Evolutionary conservation across 495 filamentous ascomycete genomes (phyloP).

Genomic region (Podospora tetraspora): DNA sequence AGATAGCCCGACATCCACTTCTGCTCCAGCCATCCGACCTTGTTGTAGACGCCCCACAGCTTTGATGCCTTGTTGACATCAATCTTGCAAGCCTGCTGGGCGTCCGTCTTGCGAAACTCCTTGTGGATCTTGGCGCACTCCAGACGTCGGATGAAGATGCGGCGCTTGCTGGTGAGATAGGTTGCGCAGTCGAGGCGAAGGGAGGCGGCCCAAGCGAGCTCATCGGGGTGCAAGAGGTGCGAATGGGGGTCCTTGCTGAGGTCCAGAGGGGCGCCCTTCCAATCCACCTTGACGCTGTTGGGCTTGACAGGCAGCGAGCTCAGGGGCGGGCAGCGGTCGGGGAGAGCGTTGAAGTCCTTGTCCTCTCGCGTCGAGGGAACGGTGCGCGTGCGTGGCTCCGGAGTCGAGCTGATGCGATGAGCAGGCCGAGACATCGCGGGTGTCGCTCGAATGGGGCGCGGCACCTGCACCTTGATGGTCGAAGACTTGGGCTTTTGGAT

Average conservation of each 20-base stretch:
- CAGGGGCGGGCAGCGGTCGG: slow-evolving; percentile 71
- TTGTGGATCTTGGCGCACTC: slow-evolving; percentile 64
- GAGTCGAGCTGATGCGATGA: slow-evolving; percentile 43
- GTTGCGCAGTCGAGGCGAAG: slow-evolving; percentile 84
- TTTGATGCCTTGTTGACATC: slow-evolving; percentile 99
- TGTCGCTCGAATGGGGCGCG: slow-evolving; percentile 31
- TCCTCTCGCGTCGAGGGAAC: slow-evolving; percentile 66
- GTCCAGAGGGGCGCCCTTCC: slow-evolving; percentile 78
- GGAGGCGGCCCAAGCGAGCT: slow-evolving; percentile 70
- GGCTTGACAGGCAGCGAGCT: slow-evolving; percentile 53
- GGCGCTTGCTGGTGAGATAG: slow-evolving; percentile 91
- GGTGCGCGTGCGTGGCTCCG: slow-evolving; percentile 39
- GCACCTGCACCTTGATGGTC: slow-evolving; percentile 21
- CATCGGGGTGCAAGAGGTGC: slow-evolving; percentile 70
- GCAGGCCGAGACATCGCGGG: slow-evolving; percentile 19
- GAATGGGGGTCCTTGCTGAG: slow-evolving; percentile 73
- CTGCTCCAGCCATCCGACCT: slow-evolving; percentile 78
- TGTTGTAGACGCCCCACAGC: slow-evolving; percentile 86
- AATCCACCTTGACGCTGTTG: slow-evolving; percentile 77
- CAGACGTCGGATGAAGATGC: slow-evolving; percentile 78
- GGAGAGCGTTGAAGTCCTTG: slow-evolving; percentile 73
- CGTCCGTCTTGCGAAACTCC: slow-evolving; percentile 96
- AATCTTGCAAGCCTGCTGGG: slow-evolving; percentile 94
- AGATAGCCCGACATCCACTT: slow-evolving; percentile 54
- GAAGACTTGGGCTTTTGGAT: slow-evolving; percentile 34